Evolutionary conservation across 805 yeast genomes (phyloP).

Genomic region (Candida coquimbonensis): DNA sequence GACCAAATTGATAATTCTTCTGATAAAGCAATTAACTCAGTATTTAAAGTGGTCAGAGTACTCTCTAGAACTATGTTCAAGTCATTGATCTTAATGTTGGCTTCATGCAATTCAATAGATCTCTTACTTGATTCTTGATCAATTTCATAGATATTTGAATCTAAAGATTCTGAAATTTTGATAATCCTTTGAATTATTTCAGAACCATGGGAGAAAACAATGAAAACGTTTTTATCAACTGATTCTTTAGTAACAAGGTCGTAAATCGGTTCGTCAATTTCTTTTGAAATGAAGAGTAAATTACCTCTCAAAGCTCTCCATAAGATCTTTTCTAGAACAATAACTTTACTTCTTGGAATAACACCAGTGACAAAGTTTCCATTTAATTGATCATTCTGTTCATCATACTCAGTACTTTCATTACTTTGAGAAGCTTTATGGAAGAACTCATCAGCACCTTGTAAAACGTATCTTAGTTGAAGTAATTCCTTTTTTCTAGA

Average conservation of each 20-base stretch:
- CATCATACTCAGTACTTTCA: not conserved
- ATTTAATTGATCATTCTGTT: slow-evolving; percentile 20
- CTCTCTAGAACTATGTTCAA: slow-evolving; percentile 54
- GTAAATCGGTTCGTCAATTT: slow-evolving; percentile 63
- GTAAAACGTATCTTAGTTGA: slow-evolving; percentile 51
- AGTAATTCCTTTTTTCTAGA: slow-evolving; percentile 55
- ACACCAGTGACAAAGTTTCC: slow-evolving; percentile 66
- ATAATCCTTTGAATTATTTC: slow-evolving; percentile 64
- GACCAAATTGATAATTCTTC: slow-evolving; percentile 72
- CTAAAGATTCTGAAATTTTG: slow-evolving; percentile 85
- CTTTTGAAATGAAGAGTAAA: slow-evolving; percentile 66
- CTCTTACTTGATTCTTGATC: slow-evolving; percentile 43
- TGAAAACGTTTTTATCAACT: slow-evolving; percentile 72
- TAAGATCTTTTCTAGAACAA: slow-evolving; percentile 68
- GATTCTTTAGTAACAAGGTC: slow-evolving; percentile 53
- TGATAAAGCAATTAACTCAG: slow-evolving; percentile 76
- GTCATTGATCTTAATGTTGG: slow-evolving; percentile 51
- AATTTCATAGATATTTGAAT: slow-evolving; percentile 69
- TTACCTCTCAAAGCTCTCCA: slow-evolving; percentile 97
- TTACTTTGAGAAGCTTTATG: slow-evolving; percentile 9
- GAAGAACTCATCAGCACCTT: slow-evolving; percentile 44
- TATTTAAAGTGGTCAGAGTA: slow-evolving; percentile 60
- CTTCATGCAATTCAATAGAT: slow-evolving; percentile 58
- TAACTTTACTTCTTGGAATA: slow-evolving; percentile 62
- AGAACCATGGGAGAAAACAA: slow-evolving; percentile 88